Evolutionary conservation across 2,329 filamentous ascomycete genomes (phyloP), one percentile per base, ranked within the genome.

Genomic region (Coleophoma crateriformis): DNA sequence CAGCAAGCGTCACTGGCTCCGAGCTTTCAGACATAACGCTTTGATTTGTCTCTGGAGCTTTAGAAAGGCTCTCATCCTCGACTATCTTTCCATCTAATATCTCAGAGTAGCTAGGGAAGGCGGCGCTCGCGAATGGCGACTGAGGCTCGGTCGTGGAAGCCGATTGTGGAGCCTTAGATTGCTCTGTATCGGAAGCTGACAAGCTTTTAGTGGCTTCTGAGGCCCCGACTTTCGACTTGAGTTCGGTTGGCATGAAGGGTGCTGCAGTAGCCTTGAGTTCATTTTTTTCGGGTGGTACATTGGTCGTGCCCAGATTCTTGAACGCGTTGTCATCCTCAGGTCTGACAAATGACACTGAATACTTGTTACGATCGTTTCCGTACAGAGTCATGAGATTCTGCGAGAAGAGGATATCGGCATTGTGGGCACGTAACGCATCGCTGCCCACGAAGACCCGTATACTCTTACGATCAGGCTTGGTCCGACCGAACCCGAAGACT

Each of bases 401-500:
- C 0, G 94, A 97, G 60, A 99, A 89, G 19, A 97, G 71, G 11
- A 99, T 78, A 65, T 97, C 94, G 20, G 90, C 92, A 57, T 88
- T 95, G 63, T 95, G 89, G 10, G 86, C 78, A 54, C 91, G 82
- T 50, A 99, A 75, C 13, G 89, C 81, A 67, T 97, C 92, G 62
- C 90, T 96, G 37, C 94, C 92, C 50, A 99, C 75, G 64, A 95
- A 90, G 46, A 96, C 86, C 56, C 90, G 87, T 50, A 97, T 88
- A 10, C 75, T 71, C 37, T 78, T 79, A 12, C 71, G 69, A 32
- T 75, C 71, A 3, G 69, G 58, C 40, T 67, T 70, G 12, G 77
- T 74, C 3, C 74, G 68, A 10, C 78, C 76, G 46, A 74, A 62
- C 5, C 85, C 82, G 13, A 77, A 72, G 33, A 99, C 79, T 51